Evolutionary conservation across 495 filamentous ascomycete genomes (phyloP), one percentile per base, ranked within the genome.

Genomic region (Ramalina peruviana): DNA sequence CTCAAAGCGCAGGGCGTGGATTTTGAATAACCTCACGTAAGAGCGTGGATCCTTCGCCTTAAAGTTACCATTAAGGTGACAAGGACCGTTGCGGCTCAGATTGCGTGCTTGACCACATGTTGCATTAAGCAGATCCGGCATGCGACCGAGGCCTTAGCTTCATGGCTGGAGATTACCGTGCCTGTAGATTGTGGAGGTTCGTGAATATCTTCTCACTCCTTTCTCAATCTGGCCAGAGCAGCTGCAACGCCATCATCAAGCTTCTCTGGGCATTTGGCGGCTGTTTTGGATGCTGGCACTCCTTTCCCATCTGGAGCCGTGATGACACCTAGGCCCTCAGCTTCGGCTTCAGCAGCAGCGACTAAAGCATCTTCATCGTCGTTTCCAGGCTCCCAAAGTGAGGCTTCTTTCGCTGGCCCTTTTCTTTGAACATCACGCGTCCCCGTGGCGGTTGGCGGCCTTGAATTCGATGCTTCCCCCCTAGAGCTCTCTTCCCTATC

Each of bases 161-260:
- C 12, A 13, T 33, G 7, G 30, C 30, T 13, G 12, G 12, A 11
- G 30, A 3, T 33, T 33, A 3, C 30, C 30, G 6, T 33, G 12
- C 30, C 30, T 33, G 30, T 33, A 33, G 9, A 33, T 33, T 13
- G 30, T 33, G 7, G 30, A 10, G 3, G 12, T 11, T 10, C 12
- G 12, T 33, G 7, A 13, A 11, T 10, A 33, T 0, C 0, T 12
- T 21, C 27, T 62, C 49, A 53, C 26, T 60, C 57, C 48, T 71
- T 64, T 44, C 74, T 60, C 25, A 81, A 57, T 52, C 72, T 80
- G 38, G 71, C 67, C 43, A 82, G 58, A 4, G 79, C 79, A 36
- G 74, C 72, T 67, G 74, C 68, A 27, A 81, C 69, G 11, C 76
- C 70, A 47, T 73, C 71, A 51, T 65, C 70, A 54, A 75, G 60